Base-by-base conservation (phyloP, 1,139 yeast species). In the Sugiyamaella novakii region DNA sequence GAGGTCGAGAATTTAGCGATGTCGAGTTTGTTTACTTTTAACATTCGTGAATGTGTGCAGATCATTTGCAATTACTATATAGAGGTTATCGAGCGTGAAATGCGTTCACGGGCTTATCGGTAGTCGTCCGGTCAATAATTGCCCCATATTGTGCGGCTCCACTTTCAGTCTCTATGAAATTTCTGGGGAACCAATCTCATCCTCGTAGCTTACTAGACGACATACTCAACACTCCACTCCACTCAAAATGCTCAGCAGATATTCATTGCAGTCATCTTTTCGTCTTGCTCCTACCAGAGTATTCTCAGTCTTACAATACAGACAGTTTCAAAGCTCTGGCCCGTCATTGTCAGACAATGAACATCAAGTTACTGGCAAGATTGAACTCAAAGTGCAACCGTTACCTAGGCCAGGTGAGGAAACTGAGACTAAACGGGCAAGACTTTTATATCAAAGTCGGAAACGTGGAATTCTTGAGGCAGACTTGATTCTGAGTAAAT, bases 401-500 rank as follows among this genome's bases (percentile, higher is more conserved):
- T 74, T 87, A 51, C 79, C 82, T 53, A 78, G 97, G 59, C 72
- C 73, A 3, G 84, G 84, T 52, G 99, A 92, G 68, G 67, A 81
- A n/a, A 68, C 80, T 3, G 89, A 86, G 39, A 77, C 78, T 46
- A 87, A 87, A 70, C 78, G 92, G 58, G 95, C 97, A 7, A 78
- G 99, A 55, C 73, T 92, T 61, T 73, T 87, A 3, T 92, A 94
- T 68, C 98, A 92, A 68, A 84, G 95, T 43, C 78, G 99, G 55
- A 92, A 94, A 69, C 80, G 99, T 66, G 99, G 99, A 34, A 92
- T 92, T 49, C 76, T 92, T 54, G 99, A 92, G 67, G 84, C 96
- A 8, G 98, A 94, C 67, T 72, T 92, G 61, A 72, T 92, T 46
- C 75, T 94, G 52, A 82, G 94, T 17, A 78, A 91, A 53, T 94